A percentile compares a stretch with the other conserved stretches of the same genome.
Evolutionary conservation across 768 basidiomycete species (phyloP).

Genomic region (Hydnomerulius pinastri): DNA sequence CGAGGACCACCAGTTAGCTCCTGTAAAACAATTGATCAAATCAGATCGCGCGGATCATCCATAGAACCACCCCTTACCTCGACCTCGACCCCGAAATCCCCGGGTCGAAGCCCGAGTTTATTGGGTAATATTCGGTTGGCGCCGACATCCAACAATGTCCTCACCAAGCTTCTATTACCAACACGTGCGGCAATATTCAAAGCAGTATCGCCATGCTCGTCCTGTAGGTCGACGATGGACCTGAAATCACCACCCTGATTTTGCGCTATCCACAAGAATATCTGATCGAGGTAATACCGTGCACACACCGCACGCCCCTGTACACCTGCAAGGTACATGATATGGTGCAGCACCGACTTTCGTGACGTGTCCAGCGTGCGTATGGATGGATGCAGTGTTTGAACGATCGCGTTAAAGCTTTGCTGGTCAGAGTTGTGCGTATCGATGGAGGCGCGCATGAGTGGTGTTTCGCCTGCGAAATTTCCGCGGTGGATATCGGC

Average conservation of each 20-base stretch:
- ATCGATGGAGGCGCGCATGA: constrained; percentile 89
- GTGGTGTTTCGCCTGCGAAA: constrained; percentile 89
- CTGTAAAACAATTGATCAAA: constrained; percentile 35
- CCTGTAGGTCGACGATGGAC: constrained; percentile 86
- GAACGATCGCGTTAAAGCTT: constrained; percentile 67
- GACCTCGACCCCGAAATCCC: constrained; percentile 92
- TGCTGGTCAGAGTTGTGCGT: constrained; percentile 84
- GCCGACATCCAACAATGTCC: constrained; percentile 86
- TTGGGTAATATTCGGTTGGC: constrained; percentile 89
- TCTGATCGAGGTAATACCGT: constrained; percentile 87
- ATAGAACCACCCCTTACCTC: constrained; percentile 55
- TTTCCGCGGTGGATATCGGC: constrained; percentile 93
- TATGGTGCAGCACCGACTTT: constrained; percentile 89
- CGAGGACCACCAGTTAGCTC: constrained; percentile 70
- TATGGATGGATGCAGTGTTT: constrained; percentile 69
- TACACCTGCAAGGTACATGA: constrained; percentile 87
- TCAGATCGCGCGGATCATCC: background rate
- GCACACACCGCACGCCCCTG: constrained; percentile 84
- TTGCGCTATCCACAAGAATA: constrained; percentile 84
- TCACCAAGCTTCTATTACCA: constrained; percentile 85
- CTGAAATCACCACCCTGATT: constrained; percentile 75
- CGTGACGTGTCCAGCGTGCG: constrained; percentile 86
- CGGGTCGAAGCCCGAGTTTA: constrained; percentile 90
- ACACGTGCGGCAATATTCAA: constrained; percentile 94
- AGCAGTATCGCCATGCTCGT: constrained; percentile 94